Percentiles rank a stretch among this genome's conserved stretches.
Conservation (phyloP, 371 early-diverging fungal species). For the Rhizomucor pusillus region DNA sequence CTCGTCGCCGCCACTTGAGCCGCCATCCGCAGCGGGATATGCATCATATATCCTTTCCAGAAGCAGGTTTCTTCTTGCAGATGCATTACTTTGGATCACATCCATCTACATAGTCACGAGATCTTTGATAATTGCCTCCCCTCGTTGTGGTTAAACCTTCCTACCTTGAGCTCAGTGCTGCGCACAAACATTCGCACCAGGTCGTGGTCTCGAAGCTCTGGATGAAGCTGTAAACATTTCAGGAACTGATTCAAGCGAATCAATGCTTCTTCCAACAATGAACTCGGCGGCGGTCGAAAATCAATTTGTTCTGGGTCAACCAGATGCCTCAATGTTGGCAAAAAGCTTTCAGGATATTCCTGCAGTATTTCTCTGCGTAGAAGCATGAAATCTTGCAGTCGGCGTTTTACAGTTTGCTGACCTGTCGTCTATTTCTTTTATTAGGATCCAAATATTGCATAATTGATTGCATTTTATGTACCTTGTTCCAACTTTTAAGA, state of each 20-base stretch:
- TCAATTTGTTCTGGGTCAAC: slow-evolving; percentile 35
- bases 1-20: slow-evolving; percentile 20
- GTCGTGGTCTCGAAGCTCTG: slow-evolving; percentile 41
- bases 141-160: too few relatives aligned
- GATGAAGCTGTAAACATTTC: slow-evolving; percentile 47
- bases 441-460: neutral
- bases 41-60: slow-evolving; percentile 30
- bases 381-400: slow-evolving; percentile 46
- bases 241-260: slow-evolving; percentile 40
- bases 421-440: neutral
- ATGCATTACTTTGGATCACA: slow-evolving; percentile 26
- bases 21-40: slow-evolving; percentile 11
- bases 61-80: slow-evolving; percentile 28
- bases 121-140: too few relatives aligned
- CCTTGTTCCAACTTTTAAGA: slow-evolving; percentile 1
- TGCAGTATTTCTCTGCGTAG: slow-evolving; percentile 38
- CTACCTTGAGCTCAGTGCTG: slow-evolving; percentile 39
- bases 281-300: slow-evolving; percentile 41
- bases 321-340: slow-evolving; percentile 46
- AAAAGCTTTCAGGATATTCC: slow-evolving; percentile 47
- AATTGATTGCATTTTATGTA: neutral
- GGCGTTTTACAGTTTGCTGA: slow-evolving; percentile 14
- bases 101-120: slow-evolving; percentile 13
- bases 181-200: slow-evolving; percentile 50
- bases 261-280: slow-evolving; percentile 28